Percentiles rank a stretch among this genome's conserved stretches.
phyloP scores from a whole-genome alignment of 176 grass and related monocot genomes.

The Panicum miliaceum region DNA sequence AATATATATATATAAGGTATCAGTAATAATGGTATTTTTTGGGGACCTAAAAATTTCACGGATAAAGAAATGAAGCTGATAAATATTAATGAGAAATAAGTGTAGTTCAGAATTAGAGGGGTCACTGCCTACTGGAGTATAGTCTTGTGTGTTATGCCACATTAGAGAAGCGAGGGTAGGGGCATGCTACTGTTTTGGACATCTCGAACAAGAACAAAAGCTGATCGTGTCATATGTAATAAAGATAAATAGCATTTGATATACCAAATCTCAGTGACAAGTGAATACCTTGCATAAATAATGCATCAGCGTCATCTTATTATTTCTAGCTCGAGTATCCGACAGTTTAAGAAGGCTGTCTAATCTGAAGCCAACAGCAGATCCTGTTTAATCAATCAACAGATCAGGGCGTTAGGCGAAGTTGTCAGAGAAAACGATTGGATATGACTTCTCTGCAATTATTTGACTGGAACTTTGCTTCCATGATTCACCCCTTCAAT shows the following conservation, averaged over 20 bases:
- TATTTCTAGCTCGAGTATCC: conserved; percentile 94
- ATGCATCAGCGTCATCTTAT: conserved; percentile 99
- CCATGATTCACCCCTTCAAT: conserved; percentile 34
- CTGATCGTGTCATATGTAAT: neutral
- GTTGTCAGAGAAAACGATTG: conserved; percentile 34
- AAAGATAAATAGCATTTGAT: neutral
- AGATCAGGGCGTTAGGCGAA: conserved; percentile 42
- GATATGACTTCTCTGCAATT: conserved; percentile 8
- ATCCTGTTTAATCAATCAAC: conserved; percentile 56
- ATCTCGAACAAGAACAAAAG: conserved; percentile 10
- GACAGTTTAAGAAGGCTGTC: conserved; percentile 97
- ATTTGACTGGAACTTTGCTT: conserved; percentile 36
- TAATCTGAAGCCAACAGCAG: conserved; percentile 97
- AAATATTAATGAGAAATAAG: neutral
- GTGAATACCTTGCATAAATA: conserved; percentile 95
- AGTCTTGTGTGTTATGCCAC: conserved; percentile 14
- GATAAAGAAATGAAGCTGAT: neutral
- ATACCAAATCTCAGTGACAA: conserved; percentile 29
- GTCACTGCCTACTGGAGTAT: neutral
- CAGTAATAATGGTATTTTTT: neutral
- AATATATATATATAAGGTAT: neutral
- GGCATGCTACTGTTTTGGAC: neutral
- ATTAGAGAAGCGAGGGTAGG: neutral
- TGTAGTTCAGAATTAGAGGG: neutral
- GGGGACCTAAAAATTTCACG: neutral